Evolutionary conservation across 495 filamentous ascomycete species (phyloP), one percentile per base, ranked within the genome.

Genomic region (Usnea hakonensis): DNA sequence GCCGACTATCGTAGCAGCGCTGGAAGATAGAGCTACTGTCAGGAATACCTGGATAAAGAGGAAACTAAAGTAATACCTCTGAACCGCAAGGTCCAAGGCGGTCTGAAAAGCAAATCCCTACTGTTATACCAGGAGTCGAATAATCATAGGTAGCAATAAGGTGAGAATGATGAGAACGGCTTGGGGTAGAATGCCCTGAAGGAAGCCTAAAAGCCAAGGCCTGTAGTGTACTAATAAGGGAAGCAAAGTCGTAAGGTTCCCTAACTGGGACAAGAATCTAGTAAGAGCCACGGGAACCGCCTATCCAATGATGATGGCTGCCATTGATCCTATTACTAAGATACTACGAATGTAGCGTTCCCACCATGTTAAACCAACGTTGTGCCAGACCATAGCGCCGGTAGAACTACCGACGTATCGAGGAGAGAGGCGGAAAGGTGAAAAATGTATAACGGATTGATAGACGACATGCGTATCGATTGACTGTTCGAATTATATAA

Each of bases 1-100:
- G 7, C 38, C 38, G 37, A 67, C 55, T 32, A 84, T 79, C n/a
- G 70, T 70, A 38, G 76, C 72, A 35, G 75, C 69, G 40, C 68
- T 65, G 3, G 73, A 75, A 8, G 89, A 79, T 52, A 93, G 79
- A 35, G 86, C 87, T 43, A 90, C 87, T 46, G 91, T 82, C 33
- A 93, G 75, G 73, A 91, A 91, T 35, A 90, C 80, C 68, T 90
- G 87, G 43, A 89, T 79, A 74, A 90, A 91, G 5, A 91, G 78
- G 72, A 93, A 91, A 35, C 78, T 71, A 70, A 91, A 93, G 72
- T 90, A 93, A 73, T 87, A 90, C 44, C 79, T 81, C 71, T 91
- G 87, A 4, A 91, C n/a, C 2, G 26, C 30, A 2, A 63, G 52
- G 23, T 63, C 43, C 21, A 63, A 35, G 3, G 17, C 26, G 13